A percentile compares a stretch with the other conserved stretches of the same genome.
phyloP scores from a whole-genome alignment of 345 rosid species.

The Pugionium cornutum region DNA sequence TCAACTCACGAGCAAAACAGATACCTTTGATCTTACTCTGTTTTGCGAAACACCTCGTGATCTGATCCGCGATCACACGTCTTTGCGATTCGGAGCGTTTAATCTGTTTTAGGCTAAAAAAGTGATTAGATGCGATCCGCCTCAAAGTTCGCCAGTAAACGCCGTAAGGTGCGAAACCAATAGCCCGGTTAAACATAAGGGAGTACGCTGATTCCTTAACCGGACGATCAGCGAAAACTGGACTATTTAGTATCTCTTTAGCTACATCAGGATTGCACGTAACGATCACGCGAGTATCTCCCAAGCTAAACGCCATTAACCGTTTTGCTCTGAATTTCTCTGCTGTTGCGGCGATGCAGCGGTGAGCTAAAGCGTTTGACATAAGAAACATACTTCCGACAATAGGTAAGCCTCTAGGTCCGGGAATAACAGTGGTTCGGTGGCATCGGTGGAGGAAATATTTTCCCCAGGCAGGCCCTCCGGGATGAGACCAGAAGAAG shows the following conservation, averaged over 20 bases:
- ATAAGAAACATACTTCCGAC: slow-evolving; percentile 69
- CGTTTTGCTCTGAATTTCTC: slow-evolving; percentile 51
- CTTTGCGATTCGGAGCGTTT: slow-evolving; percentile 54
- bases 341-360: slow-evolving; percentile 54
- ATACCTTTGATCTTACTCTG: slow-evolving; percentile 25
- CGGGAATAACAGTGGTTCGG: slow-evolving; percentile 51
- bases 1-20: slow-evolving; percentile 47
- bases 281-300: slow-evolving; percentile 65
- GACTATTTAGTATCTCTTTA: slow-evolving; percentile 61
- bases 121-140: slow-evolving; percentile 59
- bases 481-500: slow-evolving; percentile 65
- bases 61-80: slow-evolving; percentile 48
- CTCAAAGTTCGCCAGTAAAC: slow-evolving; percentile 72
- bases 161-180: slow-evolving; percentile 79
- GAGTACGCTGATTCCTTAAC: slow-evolving; percentile 73
- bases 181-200: slow-evolving; percentile 71
- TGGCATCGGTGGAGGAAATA: slow-evolving; percentile 38
- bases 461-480: slow-evolving; percentile 86
- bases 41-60: slow-evolving; percentile 39
- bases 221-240: slow-evolving; percentile 78
- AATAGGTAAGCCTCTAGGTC: slow-evolving; percentile 70
- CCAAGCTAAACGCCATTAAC: slow-evolving; percentile 76
- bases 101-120: slow-evolving; percentile 64
- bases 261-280: slow-evolving; percentile 68
- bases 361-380: slow-evolving; percentile 61